phyloP scores from a whole-genome alignment of 495 filamentous ascomycete genomes.

The Hypoxylon crocopeplum region DNA sequence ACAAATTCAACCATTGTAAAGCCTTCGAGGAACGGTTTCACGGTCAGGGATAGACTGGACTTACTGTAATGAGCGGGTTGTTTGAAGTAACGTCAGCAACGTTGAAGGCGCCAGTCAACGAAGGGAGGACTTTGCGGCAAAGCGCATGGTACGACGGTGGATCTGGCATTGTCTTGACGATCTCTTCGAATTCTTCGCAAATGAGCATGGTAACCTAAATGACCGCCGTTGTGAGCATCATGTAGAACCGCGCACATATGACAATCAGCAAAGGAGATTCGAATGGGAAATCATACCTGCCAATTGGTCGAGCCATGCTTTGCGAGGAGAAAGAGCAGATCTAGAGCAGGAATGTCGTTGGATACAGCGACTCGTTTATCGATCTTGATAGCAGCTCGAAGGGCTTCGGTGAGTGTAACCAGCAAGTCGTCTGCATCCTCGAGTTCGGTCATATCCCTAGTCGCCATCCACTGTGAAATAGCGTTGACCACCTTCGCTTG shows the following conservation, averaged over 20 bases:
- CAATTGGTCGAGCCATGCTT: conserved; percentile 87
- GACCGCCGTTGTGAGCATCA: conserved; percentile 10
- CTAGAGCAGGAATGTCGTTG: conserved; percentile 68
- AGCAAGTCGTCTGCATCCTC: conserved; percentile 89
- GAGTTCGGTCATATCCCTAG: conserved; percentile 80
- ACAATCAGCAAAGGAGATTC: background rate
- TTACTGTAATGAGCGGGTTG: conserved; percentile 75
- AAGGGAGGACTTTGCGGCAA: conserved; percentile 85
- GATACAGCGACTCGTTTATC: conserved; percentile 75
- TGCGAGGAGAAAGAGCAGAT: conserved; percentile 87
- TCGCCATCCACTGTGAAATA: conserved; percentile 76
- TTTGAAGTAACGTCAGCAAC: conserved; percentile 84
- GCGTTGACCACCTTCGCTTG: conserved; percentile 77
- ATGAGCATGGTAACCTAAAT: conserved; percentile 61
- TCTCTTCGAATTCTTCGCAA: conserved; percentile 88
- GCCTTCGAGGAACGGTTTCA: no score
- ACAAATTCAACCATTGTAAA: no score
- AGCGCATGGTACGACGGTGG: conserved; percentile 75
- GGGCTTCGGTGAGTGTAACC: conserved; percentile 86
- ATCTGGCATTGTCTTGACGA: conserved; percentile 71
- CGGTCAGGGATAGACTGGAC: conserved; percentile 16
- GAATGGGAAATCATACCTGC: conserved; percentile 65
- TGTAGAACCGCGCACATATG: background rate
- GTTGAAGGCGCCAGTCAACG: conserved; percentile 86
- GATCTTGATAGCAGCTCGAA: conserved; percentile 81